Evolutionary conservation across 2,329 filamentous ascomycete genomes (phyloP).

Genomic region (Aspergillus brasiliensis): DNA sequence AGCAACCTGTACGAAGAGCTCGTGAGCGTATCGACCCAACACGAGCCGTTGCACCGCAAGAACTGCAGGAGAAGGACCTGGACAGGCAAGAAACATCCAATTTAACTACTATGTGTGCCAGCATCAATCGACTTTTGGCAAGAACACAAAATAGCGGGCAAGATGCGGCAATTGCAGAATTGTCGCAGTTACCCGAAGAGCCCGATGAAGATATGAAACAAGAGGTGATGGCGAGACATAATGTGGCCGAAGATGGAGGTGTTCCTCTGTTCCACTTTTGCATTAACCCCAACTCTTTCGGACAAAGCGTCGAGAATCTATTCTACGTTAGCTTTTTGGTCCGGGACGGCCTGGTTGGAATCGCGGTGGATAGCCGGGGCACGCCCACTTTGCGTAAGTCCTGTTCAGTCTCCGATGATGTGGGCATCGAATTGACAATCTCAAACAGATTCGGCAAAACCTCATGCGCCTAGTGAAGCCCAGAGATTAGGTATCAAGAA

Average conservation of each 20-base stretch:
- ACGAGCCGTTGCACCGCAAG: constrained; percentile 73
- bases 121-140: constrained; percentile 66
- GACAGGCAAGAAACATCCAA: constrained; percentile 76
- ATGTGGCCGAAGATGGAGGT: constrained; percentile 68
- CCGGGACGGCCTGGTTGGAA: constrained; percentile 74
- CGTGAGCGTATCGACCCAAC: constrained; percentile 67
- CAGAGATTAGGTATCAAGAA: constrained; percentile 60
- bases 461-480: constrained; percentile 51
- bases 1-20: constrained; percentile 69
- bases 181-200: constrained; percentile 31
- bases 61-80: constrained; percentile 73
- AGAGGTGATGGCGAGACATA: constrained; percentile 64
- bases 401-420: neutral
- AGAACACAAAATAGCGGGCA: constrained; percentile 48
- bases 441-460: constrained; percentile 48
- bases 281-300: constrained; percentile 86
- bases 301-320: constrained; percentile 93
- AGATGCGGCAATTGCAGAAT: constrained; percentile 51
- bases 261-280: constrained; percentile 84
- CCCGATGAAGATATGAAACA: constrained; percentile 42
- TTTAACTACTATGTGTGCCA: constrained; percentile 74
- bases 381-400: constrained; percentile 79
- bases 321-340: constrained; percentile 97
- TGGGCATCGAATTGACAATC: constrained; percentile 17
- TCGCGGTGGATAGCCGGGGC: constrained; percentile 72